These are phyloP conservation scores for Huiozyma sinensis DNA, from an alignment of 805 yeast genomes.

Conservation along the genomic window DNA sequence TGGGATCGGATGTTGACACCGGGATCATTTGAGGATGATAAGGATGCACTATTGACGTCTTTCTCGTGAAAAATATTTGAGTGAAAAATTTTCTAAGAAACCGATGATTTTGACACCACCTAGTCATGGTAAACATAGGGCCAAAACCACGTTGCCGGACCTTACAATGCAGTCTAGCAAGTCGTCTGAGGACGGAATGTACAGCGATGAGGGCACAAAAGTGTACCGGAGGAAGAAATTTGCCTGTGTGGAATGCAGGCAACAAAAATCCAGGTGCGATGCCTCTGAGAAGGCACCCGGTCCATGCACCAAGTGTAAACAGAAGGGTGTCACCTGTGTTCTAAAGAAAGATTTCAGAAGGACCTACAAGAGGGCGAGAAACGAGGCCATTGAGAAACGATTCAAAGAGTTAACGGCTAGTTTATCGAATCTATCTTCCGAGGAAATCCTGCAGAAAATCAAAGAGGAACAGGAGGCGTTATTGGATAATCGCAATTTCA, in stretches of 20 bases:
- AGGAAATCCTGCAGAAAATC: conserved; percentile 21
- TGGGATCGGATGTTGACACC: too few species aligned
- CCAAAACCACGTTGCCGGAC: too few species aligned
- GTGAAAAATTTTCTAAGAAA: too few species aligned
- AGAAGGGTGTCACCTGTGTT: conserved; percentile 59
- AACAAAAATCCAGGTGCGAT: conserved; percentile 88
- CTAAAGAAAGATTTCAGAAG: conserved; percentile 76
- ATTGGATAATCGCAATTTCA: conserved; percentile 22
- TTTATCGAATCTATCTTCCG: conserved; percentile 28
- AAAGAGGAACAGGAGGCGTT: conserved; percentile 18
- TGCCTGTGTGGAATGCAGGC: conserved; percentile 94
- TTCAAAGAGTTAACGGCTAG: conserved; percentile 55
- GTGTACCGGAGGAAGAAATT: conserved; percentile 32
- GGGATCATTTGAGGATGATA: too few species aligned
- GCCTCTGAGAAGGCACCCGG: conserved; percentile 64
- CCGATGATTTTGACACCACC: too few species aligned
- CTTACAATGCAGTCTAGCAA: too few species aligned
- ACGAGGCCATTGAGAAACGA: conserved; percentile 75
- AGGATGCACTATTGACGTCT: too few species aligned
- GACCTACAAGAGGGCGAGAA: conserved; percentile 76
- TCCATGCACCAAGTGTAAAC: conserved; percentile 75
- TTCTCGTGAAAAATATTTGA: too few species aligned
- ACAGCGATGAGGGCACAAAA: too few species aligned
- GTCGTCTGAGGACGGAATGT: too few species aligned
- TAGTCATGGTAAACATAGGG: too few species aligned